phyloP scores from a whole-genome alignment of 495 filamentous ascomycete genomes.

The Daldinia loculata region DNA sequence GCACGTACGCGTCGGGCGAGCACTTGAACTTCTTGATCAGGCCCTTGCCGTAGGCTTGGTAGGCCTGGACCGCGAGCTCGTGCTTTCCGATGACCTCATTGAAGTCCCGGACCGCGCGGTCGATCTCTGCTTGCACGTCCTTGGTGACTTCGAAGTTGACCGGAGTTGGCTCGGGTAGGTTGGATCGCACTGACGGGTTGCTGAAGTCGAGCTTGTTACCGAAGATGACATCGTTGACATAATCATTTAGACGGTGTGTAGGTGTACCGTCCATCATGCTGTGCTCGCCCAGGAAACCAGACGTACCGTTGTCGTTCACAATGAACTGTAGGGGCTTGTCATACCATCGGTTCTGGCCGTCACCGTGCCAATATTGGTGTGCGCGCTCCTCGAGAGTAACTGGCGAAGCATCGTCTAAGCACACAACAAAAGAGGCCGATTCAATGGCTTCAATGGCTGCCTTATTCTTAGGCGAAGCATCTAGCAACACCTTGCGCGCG shows the following conservation, averaged over 20 bases:
- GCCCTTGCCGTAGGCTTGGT: conserved; percentile 97
- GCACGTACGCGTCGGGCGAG: conserved; percentile 96
- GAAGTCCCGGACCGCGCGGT: conserved; percentile 79
- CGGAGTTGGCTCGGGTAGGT: conserved; percentile 80
- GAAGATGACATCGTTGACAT: conserved; percentile 87
- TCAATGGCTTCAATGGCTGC: conserved; percentile 82
- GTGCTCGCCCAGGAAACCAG: conserved; percentile 98
- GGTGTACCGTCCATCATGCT: conserved; percentile 99
- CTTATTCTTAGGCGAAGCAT: conserved; percentile 78
- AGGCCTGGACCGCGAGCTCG: conserved; percentile 91
- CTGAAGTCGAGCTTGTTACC: conserved; percentile 90
- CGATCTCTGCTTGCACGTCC: conserved; percentile 76
- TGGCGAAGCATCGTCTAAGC: conserved; percentile 91
- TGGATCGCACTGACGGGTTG: conserved; percentile 75
- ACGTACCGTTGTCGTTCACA: conserved; percentile 96
- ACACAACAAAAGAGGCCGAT: conserved; percentile 89
- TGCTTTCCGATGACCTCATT: conserved; percentile 80
- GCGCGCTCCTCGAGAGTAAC: conserved; percentile 96
- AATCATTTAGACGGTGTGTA: conserved; percentile 95
- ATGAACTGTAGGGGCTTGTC: conserved; percentile 99
- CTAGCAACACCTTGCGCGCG: conserved; percentile 78
- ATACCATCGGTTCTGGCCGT: conserved; percentile 95
- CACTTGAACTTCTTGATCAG: conserved; percentile 99
- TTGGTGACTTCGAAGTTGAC: conserved; percentile 80
- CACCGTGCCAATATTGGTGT: conserved; percentile 97